These are phyloP conservation scores for Xylaria telfairii DNA, from an alignment of 495 filamentous ascomycete species.

Conservation along the genomic window DNA sequence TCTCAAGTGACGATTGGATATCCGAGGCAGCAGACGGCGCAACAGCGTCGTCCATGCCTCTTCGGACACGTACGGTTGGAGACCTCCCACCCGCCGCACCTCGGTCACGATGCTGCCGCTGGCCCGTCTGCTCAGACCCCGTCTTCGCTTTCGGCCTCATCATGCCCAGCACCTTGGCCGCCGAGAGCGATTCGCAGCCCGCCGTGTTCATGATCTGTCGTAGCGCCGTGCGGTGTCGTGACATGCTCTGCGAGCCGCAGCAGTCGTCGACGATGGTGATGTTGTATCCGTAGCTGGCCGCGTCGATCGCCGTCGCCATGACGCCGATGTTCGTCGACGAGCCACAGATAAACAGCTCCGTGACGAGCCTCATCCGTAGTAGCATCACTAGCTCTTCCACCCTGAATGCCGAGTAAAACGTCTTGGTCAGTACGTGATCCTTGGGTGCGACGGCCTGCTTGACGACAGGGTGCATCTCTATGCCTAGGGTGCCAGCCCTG, in stretches of 20 bases:
- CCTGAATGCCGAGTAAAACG: conserved; percentile 87
- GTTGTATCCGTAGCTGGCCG: conserved; percentile 81
- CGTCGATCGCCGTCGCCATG: conserved; percentile 91
- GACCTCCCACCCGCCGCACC: conserved; percentile 64
- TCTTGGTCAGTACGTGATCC: conserved; percentile 78
- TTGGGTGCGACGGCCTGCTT: conserved; percentile 59
- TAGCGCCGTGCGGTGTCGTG: conserved; percentile 77
- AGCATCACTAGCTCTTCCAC: conserved; percentile 71
- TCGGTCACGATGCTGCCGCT: conserved; percentile 19
- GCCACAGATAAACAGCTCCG: conserved; percentile 90
- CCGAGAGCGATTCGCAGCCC: conserved; percentile 69
- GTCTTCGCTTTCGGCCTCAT: conserved; percentile 29
- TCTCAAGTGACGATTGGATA: conserved; percentile 40
- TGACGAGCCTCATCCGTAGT: conserved; percentile 79
- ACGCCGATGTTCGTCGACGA: conserved; percentile 88
- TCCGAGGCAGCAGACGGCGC: conserved; percentile 38
- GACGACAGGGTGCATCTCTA: conserved; percentile 69
- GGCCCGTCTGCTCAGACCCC: conserved; percentile 21
- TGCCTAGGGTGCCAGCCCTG: conserved; percentile 64
- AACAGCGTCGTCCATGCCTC: conserved; percentile 53
- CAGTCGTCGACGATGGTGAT: conserved; percentile 90
- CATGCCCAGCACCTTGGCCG: conserved; percentile 62
- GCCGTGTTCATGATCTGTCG: conserved; percentile 76
- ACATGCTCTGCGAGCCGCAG: conserved; percentile 77
- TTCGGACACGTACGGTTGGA: conserved; percentile 86